These are phyloP conservation scores for Russula sp. DNA, from an alignment of 768 basidiomycete species.

Conservation along the genomic window DNA sequence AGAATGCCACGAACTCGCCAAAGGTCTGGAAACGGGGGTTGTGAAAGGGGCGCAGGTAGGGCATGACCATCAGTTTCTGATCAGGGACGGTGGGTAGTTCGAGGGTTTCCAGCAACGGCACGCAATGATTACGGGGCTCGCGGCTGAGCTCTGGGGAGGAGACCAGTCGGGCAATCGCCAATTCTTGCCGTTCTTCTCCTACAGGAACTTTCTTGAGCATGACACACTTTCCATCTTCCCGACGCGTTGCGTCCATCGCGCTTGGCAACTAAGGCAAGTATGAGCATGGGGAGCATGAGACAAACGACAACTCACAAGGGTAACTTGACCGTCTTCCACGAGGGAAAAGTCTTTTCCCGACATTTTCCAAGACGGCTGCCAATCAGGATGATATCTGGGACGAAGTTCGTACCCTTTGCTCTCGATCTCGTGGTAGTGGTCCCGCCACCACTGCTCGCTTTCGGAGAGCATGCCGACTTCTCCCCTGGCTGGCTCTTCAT, in stretches of 20 bases:
- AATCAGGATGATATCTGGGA: slow-evolving; percentile 1
- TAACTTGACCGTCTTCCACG: background rate
- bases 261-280: background rate
- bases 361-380: slow-evolving; percentile 1
- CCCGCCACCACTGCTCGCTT: background rate
- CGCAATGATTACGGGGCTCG: background rate
- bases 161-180: background rate
- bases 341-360: background rate
- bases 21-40: slow-evolving; percentile 1
- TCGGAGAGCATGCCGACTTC: slow-evolving; percentile 4
- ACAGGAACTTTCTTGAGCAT: slow-evolving; percentile 17
- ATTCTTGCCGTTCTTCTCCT: background rate
- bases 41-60: slow-evolving; percentile 16
- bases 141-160: slow-evolving; percentile 4
- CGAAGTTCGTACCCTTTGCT: slow-evolving; percentile 6
- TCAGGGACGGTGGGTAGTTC: background rate
- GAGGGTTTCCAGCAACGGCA: background rate
- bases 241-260: slow-evolving; percentile 18
- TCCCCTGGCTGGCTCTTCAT: background rate
- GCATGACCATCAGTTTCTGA: slow-evolving; percentile 19
- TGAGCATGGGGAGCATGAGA: background rate
- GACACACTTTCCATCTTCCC: slow-evolving; percentile 18
- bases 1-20: too few species aligned
- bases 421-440: background rate
- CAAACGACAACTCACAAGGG: background rate